These are phyloP conservation scores for Panicum virgatum DNA, from an alignment of 202 grass and related monocot species.

Conservation along the genomic window DNA sequence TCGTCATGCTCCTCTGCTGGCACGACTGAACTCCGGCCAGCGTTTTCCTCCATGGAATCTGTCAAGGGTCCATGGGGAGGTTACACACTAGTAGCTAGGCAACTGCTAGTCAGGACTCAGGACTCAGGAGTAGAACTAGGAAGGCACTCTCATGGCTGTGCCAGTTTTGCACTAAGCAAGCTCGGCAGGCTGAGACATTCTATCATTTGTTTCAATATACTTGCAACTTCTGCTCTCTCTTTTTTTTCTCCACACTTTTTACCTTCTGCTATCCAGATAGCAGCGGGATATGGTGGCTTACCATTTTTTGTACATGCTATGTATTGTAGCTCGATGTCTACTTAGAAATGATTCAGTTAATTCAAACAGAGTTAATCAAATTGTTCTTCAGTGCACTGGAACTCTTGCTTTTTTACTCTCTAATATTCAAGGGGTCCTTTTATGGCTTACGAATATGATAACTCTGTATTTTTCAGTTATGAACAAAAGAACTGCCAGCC, in stretches of 20 bases:
- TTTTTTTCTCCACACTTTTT: slow-evolving; percentile 10
- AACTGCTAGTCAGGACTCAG: slow-evolving; percentile 32
- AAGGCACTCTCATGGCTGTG: slow-evolving; percentile 29
- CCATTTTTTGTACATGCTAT: slow-evolving; percentile 45
- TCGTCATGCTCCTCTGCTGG: slow-evolving; percentile 78
- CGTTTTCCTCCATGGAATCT: slow-evolving; percentile 35
- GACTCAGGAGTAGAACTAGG: slow-evolving; percentile 29
- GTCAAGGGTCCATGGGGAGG: slow-evolving; percentile 33
- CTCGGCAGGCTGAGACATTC: slow-evolving; percentile 24
- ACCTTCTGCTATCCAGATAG: slow-evolving; percentile 4
- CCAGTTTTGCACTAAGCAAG: slow-evolving; percentile 31
- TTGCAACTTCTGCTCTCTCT: not conserved
- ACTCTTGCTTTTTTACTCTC: not conserved
- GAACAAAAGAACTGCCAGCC: not conserved
- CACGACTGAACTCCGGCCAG: slow-evolving; percentile 50
- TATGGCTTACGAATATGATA: not conserved
- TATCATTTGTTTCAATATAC: slow-evolving; percentile 33
- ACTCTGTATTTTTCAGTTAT: not conserved
- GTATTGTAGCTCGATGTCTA: slow-evolving; percentile 34
- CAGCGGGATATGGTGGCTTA: slow-evolving; percentile 20
- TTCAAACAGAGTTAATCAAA: slow-evolving; percentile 13
- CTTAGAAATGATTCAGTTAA: slow-evolving; percentile 21
- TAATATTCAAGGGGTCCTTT: not conserved
- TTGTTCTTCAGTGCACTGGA: not conserved
- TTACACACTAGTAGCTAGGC: slow-evolving; percentile 34